A percentile compares a stretch with the other conserved stretches of the same genome.
phyloP scores from a whole-genome alignment of 140 eudicot genomes.

The Eryngium alpinum region DNA sequence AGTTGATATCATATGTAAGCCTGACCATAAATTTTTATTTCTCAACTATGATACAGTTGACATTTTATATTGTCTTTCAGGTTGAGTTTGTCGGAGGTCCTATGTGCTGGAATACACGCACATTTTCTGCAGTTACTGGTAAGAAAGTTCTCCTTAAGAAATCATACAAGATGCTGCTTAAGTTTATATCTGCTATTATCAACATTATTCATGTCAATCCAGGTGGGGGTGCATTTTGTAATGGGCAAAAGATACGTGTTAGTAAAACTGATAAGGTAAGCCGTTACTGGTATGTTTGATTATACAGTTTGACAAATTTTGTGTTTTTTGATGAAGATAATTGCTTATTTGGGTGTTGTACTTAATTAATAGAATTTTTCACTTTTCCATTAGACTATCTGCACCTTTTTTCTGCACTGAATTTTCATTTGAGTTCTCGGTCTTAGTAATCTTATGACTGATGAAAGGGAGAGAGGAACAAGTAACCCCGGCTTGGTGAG shows the following conservation, averaged over 20 bases:
- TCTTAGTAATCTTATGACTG: too few relatives aligned
- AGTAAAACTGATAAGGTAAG: conserved; percentile 84
- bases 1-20: background rate
- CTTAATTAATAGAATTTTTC: too few relatives aligned
- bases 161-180: background rate
- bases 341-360: too few relatives aligned
- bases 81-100: conserved; percentile 99
- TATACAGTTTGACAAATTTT: too few relatives aligned
- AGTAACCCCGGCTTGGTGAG: too few relatives aligned
- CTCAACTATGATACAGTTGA: background rate
- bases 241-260: conserved; percentile 76
- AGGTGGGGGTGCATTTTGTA: conserved; percentile 97
- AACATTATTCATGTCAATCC: conserved; percentile 7
- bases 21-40: background rate
- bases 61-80: conserved; percentile 28
- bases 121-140: conserved; percentile 95
- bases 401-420: too few relatives aligned
- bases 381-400: too few relatives aligned
- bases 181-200: background rate
- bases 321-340: too few relatives aligned
- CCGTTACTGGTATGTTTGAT: too few relatives aligned
- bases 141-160: conserved; percentile 23
- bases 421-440: too few relatives aligned
- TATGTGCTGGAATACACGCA: conserved; percentile 93
- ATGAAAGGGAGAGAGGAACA: too few relatives aligned